These are phyloP conservation scores for Ricinus communis DNA, from an alignment of 345 rosid species.

Conservation along the genomic window DNA sequence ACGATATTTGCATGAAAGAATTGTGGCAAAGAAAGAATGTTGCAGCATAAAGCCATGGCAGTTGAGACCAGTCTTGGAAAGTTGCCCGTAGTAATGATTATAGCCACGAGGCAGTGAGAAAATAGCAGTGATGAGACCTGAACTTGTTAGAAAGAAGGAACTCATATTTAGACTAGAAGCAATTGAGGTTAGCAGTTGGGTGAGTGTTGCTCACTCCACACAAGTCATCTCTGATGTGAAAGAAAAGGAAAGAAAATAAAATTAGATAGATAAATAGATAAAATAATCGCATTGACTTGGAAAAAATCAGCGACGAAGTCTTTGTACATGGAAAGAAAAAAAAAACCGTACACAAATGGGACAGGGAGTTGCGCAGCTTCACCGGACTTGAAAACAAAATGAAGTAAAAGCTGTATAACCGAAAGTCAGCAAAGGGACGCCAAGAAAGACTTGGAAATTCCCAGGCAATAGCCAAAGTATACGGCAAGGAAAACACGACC, in stretches of 20 bases:
- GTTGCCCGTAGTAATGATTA: neutral
- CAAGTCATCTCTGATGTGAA: neutral
- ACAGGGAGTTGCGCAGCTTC: no score
- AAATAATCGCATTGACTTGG: neutral
- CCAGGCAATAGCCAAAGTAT: neutral
- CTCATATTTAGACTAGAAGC: neutral
- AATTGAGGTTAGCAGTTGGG: neutral
- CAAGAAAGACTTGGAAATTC: slow-evolving; percentile 1
- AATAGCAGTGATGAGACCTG: neutral
- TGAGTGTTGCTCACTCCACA: neutral
- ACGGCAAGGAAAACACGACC: neutral
- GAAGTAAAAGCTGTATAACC: neutral
- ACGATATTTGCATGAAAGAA: neutral
- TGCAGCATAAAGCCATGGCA: slow-evolving; percentile 10
- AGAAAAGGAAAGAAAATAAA: no score
- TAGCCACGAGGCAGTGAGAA: neutral
- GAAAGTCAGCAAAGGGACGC: neutral
- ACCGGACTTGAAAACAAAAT: no score
- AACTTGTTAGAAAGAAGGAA: neutral
- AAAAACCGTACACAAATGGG: neutral
- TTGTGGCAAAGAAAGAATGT: neutral
- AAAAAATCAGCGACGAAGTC: neutral
- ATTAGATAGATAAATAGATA: neutral
- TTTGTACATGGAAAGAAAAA: slow-evolving; percentile 1
- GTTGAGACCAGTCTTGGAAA: slow-evolving; percentile 2